phyloP scores from a whole-genome alignment of 2,329 filamentous ascomycete genomes.

The Penicillium sp. region DNA sequence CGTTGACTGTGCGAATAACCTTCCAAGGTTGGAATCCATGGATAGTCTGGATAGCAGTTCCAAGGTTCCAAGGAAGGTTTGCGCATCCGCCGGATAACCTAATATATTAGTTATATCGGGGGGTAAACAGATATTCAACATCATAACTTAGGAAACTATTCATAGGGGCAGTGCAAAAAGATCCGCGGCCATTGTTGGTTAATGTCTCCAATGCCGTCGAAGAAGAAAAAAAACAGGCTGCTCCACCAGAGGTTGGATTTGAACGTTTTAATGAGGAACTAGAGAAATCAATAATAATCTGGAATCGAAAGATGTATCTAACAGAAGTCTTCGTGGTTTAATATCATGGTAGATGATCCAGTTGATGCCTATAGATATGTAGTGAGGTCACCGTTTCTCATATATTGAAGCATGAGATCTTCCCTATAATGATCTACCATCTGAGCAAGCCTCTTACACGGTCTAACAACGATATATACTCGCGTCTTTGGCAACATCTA shows the following conservation, averaged over 20 bases:
- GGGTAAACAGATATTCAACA: too few relatives aligned
- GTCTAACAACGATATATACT: conserved; percentile 16
- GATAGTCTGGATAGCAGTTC: conserved; percentile 2
- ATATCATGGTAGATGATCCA: conserved; percentile 45
- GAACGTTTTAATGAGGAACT: conserved; percentile 6
- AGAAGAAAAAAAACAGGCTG: too few relatives aligned
- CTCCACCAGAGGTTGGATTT: too few relatives aligned
- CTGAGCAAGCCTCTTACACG: conserved; percentile 14
- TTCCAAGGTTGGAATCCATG: background rate
- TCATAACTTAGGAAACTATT: too few relatives aligned
- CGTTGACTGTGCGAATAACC: conserved; percentile 4
- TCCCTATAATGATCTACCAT: conserved; percentile 16
- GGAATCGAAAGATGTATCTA: conserved; percentile 38
- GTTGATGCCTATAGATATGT: conserved; percentile 19
- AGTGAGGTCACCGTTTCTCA: conserved; percentile 17
- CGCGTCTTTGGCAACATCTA: conserved; percentile 20
- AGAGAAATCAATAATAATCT: conserved; percentile 36
- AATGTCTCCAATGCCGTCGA: too few relatives aligned
- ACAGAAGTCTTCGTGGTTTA: conserved; percentile 42
- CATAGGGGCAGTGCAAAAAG: too few relatives aligned
- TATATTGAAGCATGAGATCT: conserved; percentile 18
- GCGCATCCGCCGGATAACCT: too few relatives aligned
- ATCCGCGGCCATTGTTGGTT: too few relatives aligned
- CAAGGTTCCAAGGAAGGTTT: background rate
- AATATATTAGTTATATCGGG: too few relatives aligned